Conservation (phyloP, 2,329 filamentous ascomycete genomes). For the Volutella citrinella region DNA sequence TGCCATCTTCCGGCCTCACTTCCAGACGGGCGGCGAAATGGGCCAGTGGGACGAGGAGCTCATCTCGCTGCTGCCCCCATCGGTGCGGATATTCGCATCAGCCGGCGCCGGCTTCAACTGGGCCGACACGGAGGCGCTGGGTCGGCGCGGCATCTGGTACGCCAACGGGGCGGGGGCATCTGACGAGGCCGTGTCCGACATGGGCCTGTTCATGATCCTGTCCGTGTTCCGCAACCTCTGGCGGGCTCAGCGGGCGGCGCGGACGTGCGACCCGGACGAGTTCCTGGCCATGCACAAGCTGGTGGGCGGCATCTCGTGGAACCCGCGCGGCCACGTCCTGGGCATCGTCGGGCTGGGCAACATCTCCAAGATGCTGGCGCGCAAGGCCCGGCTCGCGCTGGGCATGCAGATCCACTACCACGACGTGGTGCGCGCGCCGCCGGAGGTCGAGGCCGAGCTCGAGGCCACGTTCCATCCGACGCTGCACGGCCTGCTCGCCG, state of each 20-base stretch:
- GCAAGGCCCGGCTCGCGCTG: slow-evolving; percentile 42
- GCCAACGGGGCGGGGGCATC: slow-evolving; percentile 41
- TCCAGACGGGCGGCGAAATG: slow-evolving; percentile 62
- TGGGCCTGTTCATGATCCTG: slow-evolving; percentile 39
- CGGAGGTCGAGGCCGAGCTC: slow-evolving; percentile 27
- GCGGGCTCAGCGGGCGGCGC: slow-evolving; percentile 31
- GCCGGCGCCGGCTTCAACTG: slow-evolving; percentile 63
- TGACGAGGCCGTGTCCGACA: slow-evolving; percentile 43
- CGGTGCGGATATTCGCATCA: slow-evolving; percentile 56
- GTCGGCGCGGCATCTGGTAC: slow-evolving; percentile 37
- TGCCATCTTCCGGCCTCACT: slow-evolving; percentile 55
- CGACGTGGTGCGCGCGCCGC: slow-evolving; percentile 34
- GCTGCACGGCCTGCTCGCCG: slow-evolving; percentile 22
- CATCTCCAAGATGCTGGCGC: slow-evolving; percentile 43
- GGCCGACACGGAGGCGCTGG: slow-evolving; percentile 51
- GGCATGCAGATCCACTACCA: slow-evolving; percentile 55
- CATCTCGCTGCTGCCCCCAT: slow-evolving; percentile 49
- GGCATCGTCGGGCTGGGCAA: slow-evolving; percentile 52
- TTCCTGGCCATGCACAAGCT: slow-evolving; percentile 16
- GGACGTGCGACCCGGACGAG: slow-evolving; percentile 14
- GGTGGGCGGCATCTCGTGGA: slow-evolving; percentile 38
- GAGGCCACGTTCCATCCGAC: slow-evolving; percentile 27
- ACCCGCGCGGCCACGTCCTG: slow-evolving; percentile 44
- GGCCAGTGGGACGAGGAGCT: slow-evolving; percentile 57
- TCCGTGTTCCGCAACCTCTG: slow-evolving; percentile 49